A percentile compares a stretch with the other conserved stretches of the same genome.
Evolutionary conservation across 2,329 filamentous ascomycete species (phyloP).

Genomic region (Sclerotinia spermophila): DNA sequence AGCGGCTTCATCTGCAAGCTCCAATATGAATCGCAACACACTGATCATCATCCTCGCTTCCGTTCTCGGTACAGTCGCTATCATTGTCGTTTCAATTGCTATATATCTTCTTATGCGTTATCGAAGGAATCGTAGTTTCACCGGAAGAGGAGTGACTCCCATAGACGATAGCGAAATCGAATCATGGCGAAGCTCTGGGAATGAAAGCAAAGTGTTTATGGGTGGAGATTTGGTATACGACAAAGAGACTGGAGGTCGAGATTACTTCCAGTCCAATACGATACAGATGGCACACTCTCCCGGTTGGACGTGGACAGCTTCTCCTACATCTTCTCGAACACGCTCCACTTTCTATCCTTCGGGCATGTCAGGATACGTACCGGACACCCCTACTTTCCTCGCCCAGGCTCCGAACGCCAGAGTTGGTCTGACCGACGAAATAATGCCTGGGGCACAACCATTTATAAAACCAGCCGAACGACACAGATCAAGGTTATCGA

Average conservation of each 20-base stretch:
- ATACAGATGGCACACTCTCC: constrained; percentile 23
- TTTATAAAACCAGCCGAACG: constrained; percentile 53
- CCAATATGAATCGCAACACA: constrained; percentile 20
- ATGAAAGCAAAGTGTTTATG: constrained; percentile 9
- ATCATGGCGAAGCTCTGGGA: constrained; percentile 48
- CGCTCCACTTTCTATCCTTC: constrained; percentile 23
- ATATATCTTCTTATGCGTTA: constrained; percentile 30
- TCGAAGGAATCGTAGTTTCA: constrained; percentile 39
- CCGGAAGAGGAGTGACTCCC: constrained; percentile 55
- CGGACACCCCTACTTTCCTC: constrained; percentile 45
- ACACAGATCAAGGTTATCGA: constrained; percentile 52
- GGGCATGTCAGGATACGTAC: constrained; percentile 34
- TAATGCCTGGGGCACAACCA: constrained; percentile 56
- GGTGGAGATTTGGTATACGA: constrained; percentile 1
- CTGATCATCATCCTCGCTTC: constrained; percentile 31
- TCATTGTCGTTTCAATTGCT: constrained; percentile 26
- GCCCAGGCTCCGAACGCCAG: constrained; percentile 61
- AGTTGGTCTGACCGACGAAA: constrained; percentile 58
- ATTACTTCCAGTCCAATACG: constrained; percentile 5
- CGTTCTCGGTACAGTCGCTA: constrained; percentile 32
- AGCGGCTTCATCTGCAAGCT: constrained; percentile 21
- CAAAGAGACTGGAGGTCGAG: constrained; percentile 14
- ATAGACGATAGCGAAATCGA: constrained; percentile 64
- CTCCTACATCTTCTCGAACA: constrained; percentile 26
- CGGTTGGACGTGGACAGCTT: constrained; percentile 31